Conservation (phyloP, 2,329 filamentous ascomycete genomes). For the Clonostachys rosea region DNA sequence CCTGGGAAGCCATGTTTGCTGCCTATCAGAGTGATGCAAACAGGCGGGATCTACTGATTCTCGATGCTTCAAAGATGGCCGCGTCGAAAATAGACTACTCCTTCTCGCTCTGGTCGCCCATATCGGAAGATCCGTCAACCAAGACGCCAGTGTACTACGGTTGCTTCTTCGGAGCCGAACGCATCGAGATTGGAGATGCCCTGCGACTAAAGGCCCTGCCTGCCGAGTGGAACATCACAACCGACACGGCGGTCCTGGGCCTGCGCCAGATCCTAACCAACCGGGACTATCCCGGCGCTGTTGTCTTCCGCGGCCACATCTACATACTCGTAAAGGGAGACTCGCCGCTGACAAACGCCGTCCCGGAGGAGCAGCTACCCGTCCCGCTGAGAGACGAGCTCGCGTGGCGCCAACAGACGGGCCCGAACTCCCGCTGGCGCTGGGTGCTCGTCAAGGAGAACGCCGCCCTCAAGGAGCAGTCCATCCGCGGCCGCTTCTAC, state of each 20-base stretch:
- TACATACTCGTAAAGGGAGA: conserved; percentile 25
- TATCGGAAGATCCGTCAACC: conserved; percentile 18
- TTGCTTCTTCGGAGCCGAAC: conserved; percentile 46
- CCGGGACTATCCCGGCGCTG: conserved; percentile 22
- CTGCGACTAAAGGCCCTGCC: conserved; percentile 39
- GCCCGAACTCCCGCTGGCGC: conserved; percentile 24
- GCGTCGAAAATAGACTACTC: conserved; percentile 42
- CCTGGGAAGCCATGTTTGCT: conserved; percentile 33
- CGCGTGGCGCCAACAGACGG: conserved; percentile 29
- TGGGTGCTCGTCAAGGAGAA: conserved; percentile 37
- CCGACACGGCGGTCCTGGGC: conserved; percentile 26
- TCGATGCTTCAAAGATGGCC: conserved; percentile 48
- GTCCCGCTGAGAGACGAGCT: conserved; percentile 31
- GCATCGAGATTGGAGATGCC: conserved; percentile 39
- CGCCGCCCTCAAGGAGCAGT: conserved; percentile 38
- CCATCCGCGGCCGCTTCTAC: conserved; percentile 53
- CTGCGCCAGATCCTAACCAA: conserved; percentile 32
- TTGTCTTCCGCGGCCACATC: conserved; percentile 34
- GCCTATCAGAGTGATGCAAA: conserved; percentile 22
- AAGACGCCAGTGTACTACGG: conserved; percentile 35
- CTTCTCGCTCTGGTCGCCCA: conserved; percentile 40
- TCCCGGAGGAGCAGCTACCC: conserved; percentile 31
- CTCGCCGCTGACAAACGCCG: conserved; percentile 9
- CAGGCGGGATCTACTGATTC: conserved; percentile 32
- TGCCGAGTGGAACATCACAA: conserved; percentile 23